Conservation (phyloP, 805 yeast species). For the Tetrapisispora taiwanensis region DNA sequence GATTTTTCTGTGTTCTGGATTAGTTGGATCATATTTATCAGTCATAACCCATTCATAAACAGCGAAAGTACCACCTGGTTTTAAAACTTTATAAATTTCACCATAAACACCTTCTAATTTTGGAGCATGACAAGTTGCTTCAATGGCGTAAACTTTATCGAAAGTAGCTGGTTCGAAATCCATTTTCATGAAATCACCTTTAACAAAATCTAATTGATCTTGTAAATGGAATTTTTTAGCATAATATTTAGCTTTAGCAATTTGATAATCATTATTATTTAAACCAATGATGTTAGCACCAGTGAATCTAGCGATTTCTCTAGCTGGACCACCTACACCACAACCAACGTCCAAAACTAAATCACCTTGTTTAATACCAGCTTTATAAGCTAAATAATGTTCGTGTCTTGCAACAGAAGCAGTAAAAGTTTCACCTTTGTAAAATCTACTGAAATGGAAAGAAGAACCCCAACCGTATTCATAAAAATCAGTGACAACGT, state of each 20-base stretch:
- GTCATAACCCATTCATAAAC: conserved; percentile 99
- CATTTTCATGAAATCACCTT: conserved; percentile 99
- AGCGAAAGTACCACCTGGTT: conserved; percentile 96
- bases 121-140: conserved; percentile 98
- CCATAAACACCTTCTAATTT: conserved; percentile 89
- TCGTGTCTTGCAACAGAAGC: conserved; percentile 97
- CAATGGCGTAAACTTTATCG: conserved; percentile 96
- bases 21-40: conserved; percentile 76
- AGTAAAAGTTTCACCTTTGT: conserved; percentile 82
- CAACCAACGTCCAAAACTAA: conserved; percentile 95
- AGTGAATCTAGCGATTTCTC: conserved; percentile 89
- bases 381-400: conserved; percentile 83
- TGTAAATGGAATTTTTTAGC: conserved; percentile 56
- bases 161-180: conserved; percentile 82
- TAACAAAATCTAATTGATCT: conserved; percentile 72
- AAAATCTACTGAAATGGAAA: conserved; percentile 93
- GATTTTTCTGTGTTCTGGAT: conserved; percentile 83
- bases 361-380: conserved; percentile 69
- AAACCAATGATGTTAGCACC: conserved; percentile 79
- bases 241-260: conserved; percentile 79
- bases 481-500: conserved; percentile 93
- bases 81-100: conserved; percentile 87
- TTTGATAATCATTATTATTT: conserved; percentile 95
- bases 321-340: conserved; percentile 99
- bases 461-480: conserved; percentile 99